These are phyloP conservation scores for Helicocarpus griseus DNA, from an alignment of 2,329 filamentous ascomycete species.

Conservation along the genomic window DNA sequence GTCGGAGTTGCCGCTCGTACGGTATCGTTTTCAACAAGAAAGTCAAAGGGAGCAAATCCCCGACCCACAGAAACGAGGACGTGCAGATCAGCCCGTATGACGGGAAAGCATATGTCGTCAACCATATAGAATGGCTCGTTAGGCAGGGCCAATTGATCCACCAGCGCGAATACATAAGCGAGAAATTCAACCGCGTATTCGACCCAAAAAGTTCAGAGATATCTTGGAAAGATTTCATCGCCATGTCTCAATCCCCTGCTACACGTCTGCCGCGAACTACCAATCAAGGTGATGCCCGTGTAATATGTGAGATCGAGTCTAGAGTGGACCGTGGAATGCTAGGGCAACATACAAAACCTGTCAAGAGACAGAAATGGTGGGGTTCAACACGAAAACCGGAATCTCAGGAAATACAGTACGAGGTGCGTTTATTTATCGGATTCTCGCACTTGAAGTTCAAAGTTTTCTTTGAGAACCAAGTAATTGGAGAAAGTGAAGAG, in stretches of 20 bases:
- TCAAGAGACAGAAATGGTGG: neutral
- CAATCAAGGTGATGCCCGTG: neutral
- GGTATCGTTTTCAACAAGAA: constrained; percentile 2
- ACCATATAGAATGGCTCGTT: constrained; percentile 3
- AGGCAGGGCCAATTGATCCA: neutral
- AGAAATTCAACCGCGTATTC: neutral
- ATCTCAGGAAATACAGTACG: neutral
- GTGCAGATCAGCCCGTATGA: neutral
- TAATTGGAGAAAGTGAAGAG: neutral
- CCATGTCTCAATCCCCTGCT: neutral
- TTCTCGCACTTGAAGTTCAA: neutral
- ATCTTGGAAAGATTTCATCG: neutral
- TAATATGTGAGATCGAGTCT: neutral
- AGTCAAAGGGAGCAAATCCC: neutral
- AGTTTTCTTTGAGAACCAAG: neutral
- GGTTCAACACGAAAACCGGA: neutral
- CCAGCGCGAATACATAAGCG: neutral
- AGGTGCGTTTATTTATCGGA: neutral
- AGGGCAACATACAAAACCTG: neutral
- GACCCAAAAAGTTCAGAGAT: neutral
- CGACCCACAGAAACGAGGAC: neutral
- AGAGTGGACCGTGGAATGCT: neutral
- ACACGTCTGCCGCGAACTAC: neutral
- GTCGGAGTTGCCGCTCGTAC: neutral
- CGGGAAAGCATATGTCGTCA: neutral